These are phyloP conservation scores for Cercospora sesami DNA, from an alignment of 2,329 filamentous ascomycete species.

Conservation along the genomic window DNA sequence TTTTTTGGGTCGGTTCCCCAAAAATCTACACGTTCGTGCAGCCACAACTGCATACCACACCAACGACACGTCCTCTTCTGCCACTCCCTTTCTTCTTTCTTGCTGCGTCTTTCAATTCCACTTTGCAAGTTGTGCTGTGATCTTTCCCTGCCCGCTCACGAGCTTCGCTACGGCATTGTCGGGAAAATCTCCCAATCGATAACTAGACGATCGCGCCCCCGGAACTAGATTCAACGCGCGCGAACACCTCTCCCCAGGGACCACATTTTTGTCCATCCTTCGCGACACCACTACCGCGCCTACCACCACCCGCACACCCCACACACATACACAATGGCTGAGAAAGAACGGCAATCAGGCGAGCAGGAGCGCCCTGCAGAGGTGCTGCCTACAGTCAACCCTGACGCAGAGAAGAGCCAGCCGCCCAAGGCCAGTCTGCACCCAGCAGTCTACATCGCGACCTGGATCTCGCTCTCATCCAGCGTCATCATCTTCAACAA, in stretches of 20 bases:
- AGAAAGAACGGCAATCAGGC: constrained; percentile 82
- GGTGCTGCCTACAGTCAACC: constrained; percentile 79
- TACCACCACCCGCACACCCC: neutral
- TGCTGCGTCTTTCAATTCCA: neutral
- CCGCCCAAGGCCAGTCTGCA: constrained; percentile 67
- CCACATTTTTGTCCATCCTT: neutral
- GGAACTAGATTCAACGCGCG: neutral
- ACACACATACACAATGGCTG: constrained; percentile 62
- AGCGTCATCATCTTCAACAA: constrained; percentile 99
- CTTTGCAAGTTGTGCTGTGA: neutral
- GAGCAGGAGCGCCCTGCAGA: constrained; percentile 64
- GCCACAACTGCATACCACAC: neutral
- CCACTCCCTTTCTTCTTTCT: neutral
- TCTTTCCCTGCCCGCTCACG: neutral
- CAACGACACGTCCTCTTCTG: neutral
- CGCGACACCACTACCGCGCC: neutral
- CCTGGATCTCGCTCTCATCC: constrained; percentile 90
- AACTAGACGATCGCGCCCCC: neutral
- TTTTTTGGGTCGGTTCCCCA: neutral
- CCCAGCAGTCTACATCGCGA: constrained; percentile 79
- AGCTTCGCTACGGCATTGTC: neutral
- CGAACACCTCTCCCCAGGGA: neutral
- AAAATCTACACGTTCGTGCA: neutral
- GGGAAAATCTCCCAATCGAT: neutral
- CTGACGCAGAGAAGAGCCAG: constrained; percentile 67